Conservation (phyloP, 331 rosid genomes). For the Arachis monticola region DNA sequence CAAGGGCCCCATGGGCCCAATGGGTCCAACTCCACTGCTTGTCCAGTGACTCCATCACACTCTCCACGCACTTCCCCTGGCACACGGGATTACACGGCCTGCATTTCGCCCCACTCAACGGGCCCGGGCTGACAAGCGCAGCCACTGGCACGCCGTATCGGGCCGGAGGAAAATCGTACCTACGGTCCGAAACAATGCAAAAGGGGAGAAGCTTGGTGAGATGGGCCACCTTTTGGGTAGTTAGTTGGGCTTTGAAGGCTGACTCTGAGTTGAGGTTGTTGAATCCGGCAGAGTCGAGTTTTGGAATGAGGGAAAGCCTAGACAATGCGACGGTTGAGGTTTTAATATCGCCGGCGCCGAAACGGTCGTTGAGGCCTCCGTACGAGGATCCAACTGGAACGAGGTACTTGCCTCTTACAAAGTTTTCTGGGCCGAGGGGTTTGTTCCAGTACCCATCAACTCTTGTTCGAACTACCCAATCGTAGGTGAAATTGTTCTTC, state of each 20-base stretch:
- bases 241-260: constrained; percentile 84
- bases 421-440: constrained; percentile 65
- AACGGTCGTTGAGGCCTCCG: constrained; percentile 91
- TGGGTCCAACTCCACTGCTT: constrained; percentile 80
- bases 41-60: constrained; percentile 49
- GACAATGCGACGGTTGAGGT: constrained; percentile 74
- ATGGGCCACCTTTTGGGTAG: constrained; percentile 45
- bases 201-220: constrained; percentile 62
- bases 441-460: constrained; percentile 89
- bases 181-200: constrained; percentile 80
- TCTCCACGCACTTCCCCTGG: constrained; percentile 57
- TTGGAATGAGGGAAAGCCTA: constrained; percentile 68
- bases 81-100: constrained; percentile 78
- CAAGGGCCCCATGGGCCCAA: constrained; percentile 60
- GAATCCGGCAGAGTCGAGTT: constrained; percentile 63
- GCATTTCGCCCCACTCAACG: constrained; percentile 88
- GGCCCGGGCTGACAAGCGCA: constrained; percentile 70
- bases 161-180: constrained; percentile 65
- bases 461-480: constrained; percentile 90
- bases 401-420: constrained; percentile 56
- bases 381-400: constrained; percentile 86
- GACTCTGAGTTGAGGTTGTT: constrained; percentile 75
- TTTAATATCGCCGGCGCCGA: constrained; percentile 78
- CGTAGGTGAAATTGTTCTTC: constrained; percentile 64
- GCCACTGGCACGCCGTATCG: constrained; percentile 89